A percentile compares a stretch with the other conserved stretches of the same genome.
phyloP scores from a whole-genome alignment of 352 stramenopile species.

The Phytophthora agathidicida region DNA sequence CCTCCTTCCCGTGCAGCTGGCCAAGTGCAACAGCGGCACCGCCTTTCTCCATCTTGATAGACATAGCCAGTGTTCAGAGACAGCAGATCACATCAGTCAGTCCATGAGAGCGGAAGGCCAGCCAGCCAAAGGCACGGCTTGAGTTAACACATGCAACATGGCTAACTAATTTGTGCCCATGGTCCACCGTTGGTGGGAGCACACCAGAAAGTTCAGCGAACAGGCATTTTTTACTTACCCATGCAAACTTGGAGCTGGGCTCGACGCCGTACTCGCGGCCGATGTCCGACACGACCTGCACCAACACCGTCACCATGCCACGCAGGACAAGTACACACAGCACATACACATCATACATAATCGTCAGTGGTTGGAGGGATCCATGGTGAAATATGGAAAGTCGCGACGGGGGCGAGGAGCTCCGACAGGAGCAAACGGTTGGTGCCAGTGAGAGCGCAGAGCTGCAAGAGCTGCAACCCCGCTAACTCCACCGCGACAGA shows the following conservation, averaged over 20 bases:
- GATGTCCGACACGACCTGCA: conserved; percentile 47
- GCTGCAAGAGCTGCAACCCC: too few species aligned
- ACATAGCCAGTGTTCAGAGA: conserved; percentile 52
- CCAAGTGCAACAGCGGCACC: conserved; percentile 30
- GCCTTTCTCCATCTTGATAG: conserved; percentile 55
- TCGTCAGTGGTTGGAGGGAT: conserved; percentile 40
- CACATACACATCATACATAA: conserved; percentile 33
- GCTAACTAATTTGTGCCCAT: conserved; percentile 38
- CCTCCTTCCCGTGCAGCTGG: conserved; percentile 38
- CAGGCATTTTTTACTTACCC: conserved; percentile 27
- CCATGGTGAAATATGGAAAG: conserved; percentile 20
- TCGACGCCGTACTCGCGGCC: conserved; percentile 44
- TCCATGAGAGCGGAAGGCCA: conserved; percentile 14
- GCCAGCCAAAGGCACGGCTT: conserved; percentile 7
- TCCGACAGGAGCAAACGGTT: conserved; percentile 14
- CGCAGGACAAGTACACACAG: conserved; percentile 22
- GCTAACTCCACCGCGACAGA: too few species aligned
- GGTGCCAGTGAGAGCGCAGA: background rate
- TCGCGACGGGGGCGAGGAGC: conserved; percentile 4
- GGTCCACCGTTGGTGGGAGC: conserved; percentile 31
- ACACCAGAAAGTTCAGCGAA: conserved; percentile 33
- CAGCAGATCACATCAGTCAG: conserved; percentile 44
- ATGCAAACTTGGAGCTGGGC: conserved; percentile 26
- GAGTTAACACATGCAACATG: conserved; percentile 34
- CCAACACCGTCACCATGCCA: conserved; percentile 5